A percentile compares a stretch with the other conserved stretches of the same genome.
phyloP scores from a whole-genome alignment of 495 filamentous ascomycete genomes.

The Aspergillus conjunctus region DNA sequence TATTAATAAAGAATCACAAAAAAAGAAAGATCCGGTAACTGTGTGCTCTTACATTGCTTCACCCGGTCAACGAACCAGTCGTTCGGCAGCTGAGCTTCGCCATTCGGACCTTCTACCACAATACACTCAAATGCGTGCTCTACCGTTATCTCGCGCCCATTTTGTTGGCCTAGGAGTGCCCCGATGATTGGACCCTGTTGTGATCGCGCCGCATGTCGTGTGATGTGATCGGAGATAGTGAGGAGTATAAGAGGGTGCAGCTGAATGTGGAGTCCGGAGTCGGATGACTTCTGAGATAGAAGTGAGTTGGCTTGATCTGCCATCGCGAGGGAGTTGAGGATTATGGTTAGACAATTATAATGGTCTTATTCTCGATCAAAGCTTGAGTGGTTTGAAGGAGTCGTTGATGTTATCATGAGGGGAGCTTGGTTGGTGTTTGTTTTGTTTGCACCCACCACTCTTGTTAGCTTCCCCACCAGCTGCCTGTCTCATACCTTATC shows the following conservation, averaged over 20 bases:
- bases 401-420: slow-evolving; percentile 1
- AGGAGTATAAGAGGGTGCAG: slow-evolving; percentile 94
- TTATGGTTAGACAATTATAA: background rate
- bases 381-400: background rate
- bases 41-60: slow-evolving; percentile 68
- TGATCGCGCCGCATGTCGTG: slow-evolving; percentile 78
- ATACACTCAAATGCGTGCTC: slow-evolving; percentile 90
- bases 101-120: slow-evolving; percentile 44
- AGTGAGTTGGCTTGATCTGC: slow-evolving; percentile 50
- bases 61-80: slow-evolving; percentile 79
- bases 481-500: too few species aligned
- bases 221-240: slow-evolving; percentile 95
- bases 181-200: slow-evolving; percentile 78
- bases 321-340: slow-evolving; percentile 19
- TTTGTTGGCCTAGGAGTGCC: slow-evolving; percentile 84
- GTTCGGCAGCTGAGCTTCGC: slow-evolving; percentile 58
- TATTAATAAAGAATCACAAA: slow-evolving; percentile 13
- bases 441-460: slow-evolving; percentile 28
- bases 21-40: background rate
- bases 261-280: slow-evolving; percentile 76
- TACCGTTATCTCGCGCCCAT: slow-evolving; percentile 85
- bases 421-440: slow-evolving; percentile 25
- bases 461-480: slow-evolving; percentile 23
- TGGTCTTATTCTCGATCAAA: background rate
- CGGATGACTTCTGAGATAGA: slow-evolving; percentile 67